Conservation (phyloP, 257 asterid genomes). For the Pogostemon cablin region DNA sequence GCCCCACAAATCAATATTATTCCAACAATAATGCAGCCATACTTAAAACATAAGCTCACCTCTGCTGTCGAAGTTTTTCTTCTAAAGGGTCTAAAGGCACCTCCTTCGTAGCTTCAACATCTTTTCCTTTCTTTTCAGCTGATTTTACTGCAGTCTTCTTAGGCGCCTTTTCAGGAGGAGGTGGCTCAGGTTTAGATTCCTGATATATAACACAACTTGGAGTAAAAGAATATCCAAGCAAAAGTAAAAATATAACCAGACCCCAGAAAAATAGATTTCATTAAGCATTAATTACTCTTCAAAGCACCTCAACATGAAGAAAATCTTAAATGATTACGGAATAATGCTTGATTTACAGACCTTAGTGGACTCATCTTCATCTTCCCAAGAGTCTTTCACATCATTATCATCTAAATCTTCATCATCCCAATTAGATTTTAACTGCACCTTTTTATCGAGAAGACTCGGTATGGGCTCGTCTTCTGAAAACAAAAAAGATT, state of each 20-base stretch:
- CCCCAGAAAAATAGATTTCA: background rate
- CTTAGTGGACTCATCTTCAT: conserved; percentile 72
- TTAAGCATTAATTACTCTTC: background rate
- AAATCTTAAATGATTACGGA: background rate
- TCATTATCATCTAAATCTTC: conserved; percentile 77
- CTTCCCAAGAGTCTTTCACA: conserved; percentile 96
- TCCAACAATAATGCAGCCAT: background rate
- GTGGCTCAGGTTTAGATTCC: conserved; percentile 67
- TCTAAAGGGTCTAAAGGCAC: conserved; percentile 76
- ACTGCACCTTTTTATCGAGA: conserved; percentile 48
- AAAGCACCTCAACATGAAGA: background rate
- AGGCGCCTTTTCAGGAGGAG: conserved; percentile 62
- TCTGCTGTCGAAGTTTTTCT: conserved; percentile 93
- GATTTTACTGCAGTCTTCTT: conserved; percentile 64
- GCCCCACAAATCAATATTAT: background rate
- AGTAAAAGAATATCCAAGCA: conserved; percentile 5
- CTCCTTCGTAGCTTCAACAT: conserved; percentile 48
- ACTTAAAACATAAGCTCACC: conserved; percentile 43
- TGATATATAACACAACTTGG: conserved; percentile 32
- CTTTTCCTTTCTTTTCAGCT: conserved; percentile 64
- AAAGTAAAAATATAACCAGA: background rate
- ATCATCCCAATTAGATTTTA: conserved; percentile 73
- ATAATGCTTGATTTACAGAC: conserved; percentile 35
- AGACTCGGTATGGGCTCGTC: conserved; percentile 67
- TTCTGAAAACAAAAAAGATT: conserved; percentile 48